Conservation (phyloP, 139 green algal species). For the Mesotaenium endlicherianum region DNA sequence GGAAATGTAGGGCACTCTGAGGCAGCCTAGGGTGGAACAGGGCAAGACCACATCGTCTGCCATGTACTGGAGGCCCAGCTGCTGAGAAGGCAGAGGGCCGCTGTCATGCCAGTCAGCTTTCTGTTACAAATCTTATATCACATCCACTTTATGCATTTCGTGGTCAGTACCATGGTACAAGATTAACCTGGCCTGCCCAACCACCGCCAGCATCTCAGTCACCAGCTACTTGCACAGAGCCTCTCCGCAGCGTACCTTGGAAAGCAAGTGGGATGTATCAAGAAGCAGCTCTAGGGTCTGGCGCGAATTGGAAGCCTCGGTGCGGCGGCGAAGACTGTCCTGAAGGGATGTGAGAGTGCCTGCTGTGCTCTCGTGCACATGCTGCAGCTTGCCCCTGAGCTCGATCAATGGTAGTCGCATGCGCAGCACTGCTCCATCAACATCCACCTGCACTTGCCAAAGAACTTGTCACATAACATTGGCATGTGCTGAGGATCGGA, state of each 20-base stretch:
- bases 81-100: not conserved
- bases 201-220: too few species aligned
- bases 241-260: slow-evolving; percentile 66
- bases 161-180: too few species aligned
- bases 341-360: slow-evolving; percentile 66
- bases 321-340: slow-evolving; percentile 66
- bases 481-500: not conserved
- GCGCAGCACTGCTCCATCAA: slow-evolving; percentile 79
- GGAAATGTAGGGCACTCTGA: too few species aligned
- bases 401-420: slow-evolving; percentile 80
- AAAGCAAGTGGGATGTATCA: slow-evolving; percentile 77
- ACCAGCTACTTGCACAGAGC: too few species aligned
- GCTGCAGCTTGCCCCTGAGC: slow-evolving; percentile 34
- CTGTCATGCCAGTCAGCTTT: too few species aligned
- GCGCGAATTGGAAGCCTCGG: slow-evolving; percentile 68
- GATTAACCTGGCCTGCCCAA: too few species aligned
- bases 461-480: not conserved
- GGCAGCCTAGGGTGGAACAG: too few species aligned
- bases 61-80: too few species aligned
- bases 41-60: not conserved
- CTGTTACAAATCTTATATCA: too few species aligned
- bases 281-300: slow-evolving; percentile 81
- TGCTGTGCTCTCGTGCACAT: slow-evolving; percentile 57
- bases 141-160: too few species aligned
- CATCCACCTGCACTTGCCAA: slow-evolving; percentile 55